phyloP scores from a whole-genome alignment of 2,329 filamentous ascomycete genomes.

The Exophiala calicioides region DNA sequence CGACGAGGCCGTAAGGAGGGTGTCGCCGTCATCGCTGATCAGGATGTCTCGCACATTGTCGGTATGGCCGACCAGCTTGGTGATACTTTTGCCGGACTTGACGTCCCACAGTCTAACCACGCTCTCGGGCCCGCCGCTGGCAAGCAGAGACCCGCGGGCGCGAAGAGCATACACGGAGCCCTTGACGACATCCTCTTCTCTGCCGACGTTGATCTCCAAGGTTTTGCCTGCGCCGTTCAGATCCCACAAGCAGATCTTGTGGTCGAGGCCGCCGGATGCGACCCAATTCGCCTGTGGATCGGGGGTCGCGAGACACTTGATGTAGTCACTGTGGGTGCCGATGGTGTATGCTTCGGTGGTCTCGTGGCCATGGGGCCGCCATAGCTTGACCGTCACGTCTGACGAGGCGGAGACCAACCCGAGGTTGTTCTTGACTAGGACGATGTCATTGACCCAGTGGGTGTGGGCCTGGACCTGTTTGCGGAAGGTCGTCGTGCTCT shows the following conservation, averaged over 20 bases:
- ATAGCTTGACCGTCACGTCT: slow-evolving; percentile 90
- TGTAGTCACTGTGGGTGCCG: slow-evolving; percentile 92
- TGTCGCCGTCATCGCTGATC: slow-evolving; percentile 84
- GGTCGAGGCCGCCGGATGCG: slow-evolving; percentile 88
- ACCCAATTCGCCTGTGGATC: slow-evolving; percentile 75
- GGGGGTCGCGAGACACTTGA: slow-evolving; percentile 87
- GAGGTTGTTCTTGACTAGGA: slow-evolving; percentile 73
- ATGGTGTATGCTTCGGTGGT: slow-evolving; percentile 69
- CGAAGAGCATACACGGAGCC: slow-evolving; percentile 92
- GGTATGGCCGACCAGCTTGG: slow-evolving; percentile 94
- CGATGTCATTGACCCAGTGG: slow-evolving; percentile 94
- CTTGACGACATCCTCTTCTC: slow-evolving; percentile 76
- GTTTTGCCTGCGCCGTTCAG: slow-evolving; percentile 82
- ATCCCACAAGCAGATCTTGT: slow-evolving; percentile 92
- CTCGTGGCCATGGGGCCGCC: slow-evolving; percentile 70
- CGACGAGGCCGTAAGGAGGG: slow-evolving; percentile 88
- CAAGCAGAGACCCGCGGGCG: slow-evolving; percentile 76
- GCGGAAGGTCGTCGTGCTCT: slow-evolving; percentile 54
- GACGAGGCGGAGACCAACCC: slow-evolving; percentile 87
- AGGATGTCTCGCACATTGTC: slow-evolving; percentile 91
- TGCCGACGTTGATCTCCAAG: slow-evolving; percentile 77
- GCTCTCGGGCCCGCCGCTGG: slow-evolving; percentile 91
- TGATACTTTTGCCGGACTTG: slow-evolving; percentile 82
- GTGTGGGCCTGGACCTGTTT: slow-evolving; percentile 79
- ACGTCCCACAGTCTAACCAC: slow-evolving; percentile 92